Percentiles rank a stretch among this genome's conserved stretches.
Conservation (phyloP, 2,329 filamentous ascomycete species). For the Periconia sp. region DNA sequence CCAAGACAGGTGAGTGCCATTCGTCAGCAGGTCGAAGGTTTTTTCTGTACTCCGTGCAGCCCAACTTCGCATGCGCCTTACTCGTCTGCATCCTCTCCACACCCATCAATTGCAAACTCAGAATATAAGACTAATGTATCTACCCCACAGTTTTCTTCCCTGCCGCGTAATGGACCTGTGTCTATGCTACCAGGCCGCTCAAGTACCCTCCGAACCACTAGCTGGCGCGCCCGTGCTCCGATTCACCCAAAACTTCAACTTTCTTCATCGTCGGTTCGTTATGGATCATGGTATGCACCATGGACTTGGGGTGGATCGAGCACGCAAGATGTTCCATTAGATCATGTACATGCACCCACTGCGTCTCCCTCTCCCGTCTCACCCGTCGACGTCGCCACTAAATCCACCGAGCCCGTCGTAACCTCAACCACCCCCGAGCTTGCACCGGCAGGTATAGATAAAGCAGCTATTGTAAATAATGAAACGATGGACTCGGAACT, state of each 20-base stretch:
- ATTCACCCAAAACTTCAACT: slow-evolving; percentile 18
- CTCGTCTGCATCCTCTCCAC: neutral
- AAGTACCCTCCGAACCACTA: slow-evolving; percentile 25
- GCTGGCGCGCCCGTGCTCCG: slow-evolving; percentile 27
- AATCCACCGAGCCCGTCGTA: slow-evolving; percentile 21
- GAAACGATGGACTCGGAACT: slow-evolving; percentile 20
- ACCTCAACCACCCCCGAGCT: slow-evolving; percentile 36
- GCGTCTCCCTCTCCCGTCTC: slow-evolving; percentile 10
- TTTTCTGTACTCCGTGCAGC: slow-evolving; percentile 4
- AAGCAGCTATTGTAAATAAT: slow-evolving; percentile 25
- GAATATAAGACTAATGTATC: neutral
- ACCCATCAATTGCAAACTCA: neutral
- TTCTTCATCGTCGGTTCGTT: slow-evolving; percentile 25
- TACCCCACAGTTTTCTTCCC: slow-evolving; percentile 34
- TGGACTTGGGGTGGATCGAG: slow-evolving; percentile 38
- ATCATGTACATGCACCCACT: slow-evolving; percentile 11
- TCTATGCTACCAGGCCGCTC: slow-evolving; percentile 24
- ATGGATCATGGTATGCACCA: slow-evolving; percentile 39
- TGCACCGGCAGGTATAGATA: slow-evolving; percentile 40
- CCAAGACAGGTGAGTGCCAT: slow-evolving; percentile 35
- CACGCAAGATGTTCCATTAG: slow-evolving; percentile 15
- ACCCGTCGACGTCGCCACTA: slow-evolving; percentile 8
- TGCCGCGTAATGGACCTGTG: slow-evolving; percentile 23
- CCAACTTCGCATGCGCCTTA: neutral
- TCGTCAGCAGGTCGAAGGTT: neutral